Evolutionary conservation across 2,329 filamentous ascomycete species (phyloP).

Genomic region (Westerdykella sp.): DNA sequence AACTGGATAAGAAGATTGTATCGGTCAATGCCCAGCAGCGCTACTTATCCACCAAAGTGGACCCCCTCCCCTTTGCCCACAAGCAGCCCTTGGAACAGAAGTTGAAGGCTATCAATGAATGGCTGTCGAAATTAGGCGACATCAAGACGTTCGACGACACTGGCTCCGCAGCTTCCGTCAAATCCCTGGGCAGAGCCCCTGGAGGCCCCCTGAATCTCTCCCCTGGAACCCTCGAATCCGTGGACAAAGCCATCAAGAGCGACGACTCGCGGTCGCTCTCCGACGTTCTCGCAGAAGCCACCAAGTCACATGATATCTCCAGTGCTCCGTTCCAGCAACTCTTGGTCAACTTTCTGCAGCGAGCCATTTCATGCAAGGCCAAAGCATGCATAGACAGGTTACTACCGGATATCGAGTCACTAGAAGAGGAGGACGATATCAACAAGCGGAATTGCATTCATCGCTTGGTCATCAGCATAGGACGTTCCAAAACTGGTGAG

Average conservation of each 20-base stretch:
- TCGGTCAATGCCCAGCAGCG: slow-evolving; percentile 69
- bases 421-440: slow-evolving; percentile 86
- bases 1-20: slow-evolving; percentile 90
- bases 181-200: slow-evolving; percentile 69
- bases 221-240: slow-evolving; percentile 58
- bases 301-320: slow-evolving; percentile 44
- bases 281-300: slow-evolving; percentile 53
- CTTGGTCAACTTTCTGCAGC: slow-evolving; percentile 73
- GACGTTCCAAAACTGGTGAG: slow-evolving; percentile 57
- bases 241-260: slow-evolving; percentile 65
- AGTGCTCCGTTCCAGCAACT: slow-evolving; percentile 56
- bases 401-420: slow-evolving; percentile 59
- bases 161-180: slow-evolving; percentile 60
- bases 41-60: slow-evolving; percentile 87
- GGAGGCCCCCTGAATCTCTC: slow-evolving; percentile 70
- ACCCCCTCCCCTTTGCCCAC: slow-evolving; percentile 80
- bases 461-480: slow-evolving; percentile 84
- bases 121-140: slow-evolving; percentile 77
- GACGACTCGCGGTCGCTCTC: slow-evolving; percentile 57
- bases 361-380: slow-evolving; percentile 65
- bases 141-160: slow-evolving; percentile 70
- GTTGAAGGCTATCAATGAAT: slow-evolving; percentile 74
- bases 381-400: slow-evolving; percentile 66
- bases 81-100: slow-evolving; percentile 55
- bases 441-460: slow-evolving; percentile 93